Conservation (phyloP, 352 stramenopile genomes). For the Phytophthora pseudosyringae region DNA sequence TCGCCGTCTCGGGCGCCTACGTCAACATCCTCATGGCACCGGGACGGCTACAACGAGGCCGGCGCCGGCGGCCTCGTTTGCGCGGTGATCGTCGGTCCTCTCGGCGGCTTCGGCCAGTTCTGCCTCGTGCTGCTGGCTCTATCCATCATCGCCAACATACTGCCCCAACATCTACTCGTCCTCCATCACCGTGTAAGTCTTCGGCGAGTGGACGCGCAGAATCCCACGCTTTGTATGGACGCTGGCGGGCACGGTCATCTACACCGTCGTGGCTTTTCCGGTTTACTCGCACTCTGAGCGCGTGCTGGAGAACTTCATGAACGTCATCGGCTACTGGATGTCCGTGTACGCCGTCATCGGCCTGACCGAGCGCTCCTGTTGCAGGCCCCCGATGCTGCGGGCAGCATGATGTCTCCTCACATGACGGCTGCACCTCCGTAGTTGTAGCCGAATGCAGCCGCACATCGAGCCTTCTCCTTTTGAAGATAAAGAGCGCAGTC, state of each 20-base stretch:
- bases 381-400: no score
- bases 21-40: slow-evolving; percentile 53
- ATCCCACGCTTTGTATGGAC: slow-evolving; percentile 52
- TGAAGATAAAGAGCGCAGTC: no score
- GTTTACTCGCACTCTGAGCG: slow-evolving; percentile 50
- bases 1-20: slow-evolving; percentile 47
- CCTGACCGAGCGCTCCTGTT: slow-evolving; percentile 47
- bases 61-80: slow-evolving; percentile 41
- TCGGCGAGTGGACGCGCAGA: slow-evolving; percentile 39
- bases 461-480: no score
- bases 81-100: slow-evolving; percentile 43
- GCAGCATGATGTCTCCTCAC: no score
- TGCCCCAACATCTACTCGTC: slow-evolving; percentile 64
- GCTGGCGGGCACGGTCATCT: slow-evolving; percentile 45
- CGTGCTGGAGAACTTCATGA: slow-evolving; percentile 61
- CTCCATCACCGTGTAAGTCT: slow-evolving; percentile 50
- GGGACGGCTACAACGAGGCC: slow-evolving; percentile 41
- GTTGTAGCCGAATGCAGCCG: no score
- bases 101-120: slow-evolving; percentile 50
- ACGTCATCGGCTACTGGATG: slow-evolving; percentile 60
- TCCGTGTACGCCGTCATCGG: slow-evolving; percentile 46
- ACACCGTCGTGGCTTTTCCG: slow-evolving; percentile 42
- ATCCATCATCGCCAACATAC: slow-evolving; percentile 62
- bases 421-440: no score
- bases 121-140: slow-evolving; percentile 51